A percentile compares a stretch with the other conserved stretches of the same genome.
Evolutionary conservation across 169 alveolate genomes (phyloP).

Genomic region (Plasmodium gallinaceum): DNA sequence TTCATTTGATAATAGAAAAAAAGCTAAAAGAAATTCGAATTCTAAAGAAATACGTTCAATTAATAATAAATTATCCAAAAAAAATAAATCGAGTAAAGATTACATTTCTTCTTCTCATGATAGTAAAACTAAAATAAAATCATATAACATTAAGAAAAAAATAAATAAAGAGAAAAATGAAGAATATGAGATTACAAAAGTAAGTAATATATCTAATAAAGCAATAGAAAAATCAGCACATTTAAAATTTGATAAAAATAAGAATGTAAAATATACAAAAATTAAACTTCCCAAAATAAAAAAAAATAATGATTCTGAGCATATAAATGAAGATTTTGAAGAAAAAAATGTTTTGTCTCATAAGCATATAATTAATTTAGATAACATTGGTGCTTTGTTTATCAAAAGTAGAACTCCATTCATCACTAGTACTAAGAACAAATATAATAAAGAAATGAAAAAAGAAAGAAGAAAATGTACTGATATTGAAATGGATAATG

Average conservation of each 20-base stretch:
- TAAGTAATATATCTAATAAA: constrained; percentile 34
- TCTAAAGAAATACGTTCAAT: neutral
- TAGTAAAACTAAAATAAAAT: constrained; percentile 18
- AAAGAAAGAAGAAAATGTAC: constrained; percentile 5
- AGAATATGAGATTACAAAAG: constrained; percentile 30
- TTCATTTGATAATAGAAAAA: neutral
- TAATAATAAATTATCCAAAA: neutral
- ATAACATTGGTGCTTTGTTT: constrained; percentile 25
- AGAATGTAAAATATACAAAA: constrained; percentile 20
- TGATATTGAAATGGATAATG: constrained; percentile 29
- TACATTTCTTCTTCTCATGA: constrained; percentile 8
- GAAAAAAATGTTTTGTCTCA: constrained; percentile 11
- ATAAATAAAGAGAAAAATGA: constrained; percentile 30
- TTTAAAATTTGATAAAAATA: constrained; percentile 35
- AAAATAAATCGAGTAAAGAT: constrained; percentile 23
- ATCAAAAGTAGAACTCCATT: constrained; percentile 13
- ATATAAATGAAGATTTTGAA: constrained; percentile 27
- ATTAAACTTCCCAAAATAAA: constrained; percentile 24
- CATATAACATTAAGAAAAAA: constrained; percentile 33
- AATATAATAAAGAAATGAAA: neutral
- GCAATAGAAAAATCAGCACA: constrained; percentile 47
- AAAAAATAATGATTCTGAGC: constrained; percentile 22
- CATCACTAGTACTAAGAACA: constrained; percentile 16
- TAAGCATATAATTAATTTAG: constrained; percentile 30
- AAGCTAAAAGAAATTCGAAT: neutral